Base-by-base conservation (phyloP, 176 grass and related monocot species). In the Chloris gayana region DNA sequence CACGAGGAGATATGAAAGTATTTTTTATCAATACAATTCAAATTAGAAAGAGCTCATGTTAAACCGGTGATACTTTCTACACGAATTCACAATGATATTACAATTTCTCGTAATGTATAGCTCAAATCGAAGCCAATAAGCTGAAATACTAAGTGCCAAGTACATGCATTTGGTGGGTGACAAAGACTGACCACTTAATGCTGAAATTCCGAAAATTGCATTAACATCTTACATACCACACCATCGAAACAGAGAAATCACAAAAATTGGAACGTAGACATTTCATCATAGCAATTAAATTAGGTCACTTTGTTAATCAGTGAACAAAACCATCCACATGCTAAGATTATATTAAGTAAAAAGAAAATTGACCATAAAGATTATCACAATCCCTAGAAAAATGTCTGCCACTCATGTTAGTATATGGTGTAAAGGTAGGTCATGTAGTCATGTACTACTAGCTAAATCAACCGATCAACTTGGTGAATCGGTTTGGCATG, bases 111-210 rank as follows among this genome's bases (percentile, higher is more conserved):
- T 37, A 78, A 66, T 67, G 47, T 26, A 18, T 4, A 7, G 12
- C 6, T 73, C 4, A 32, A 14, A 53, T 15, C 2, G 22, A 56
- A 34, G 3, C 19, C 5, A 34, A 13, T 9, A 6, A 61, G 3
- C 11, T 42, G 6, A 41, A 69, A 31, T 56, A 59, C 24, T 27
- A 6, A 44, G 15, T 10, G 19, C 17, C 50, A 54, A 54, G 50
- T 54, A 54, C 31, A 46, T 32, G 21, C 61, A 47, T 26, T 15
- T 26, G 54, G 31, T 73, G 50, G 29, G 69, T 26, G 57, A 63
- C 26, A n/a, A 81, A 70, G 39, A 31, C 46, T 22, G 79, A 35
- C 54, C 54, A 37, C 32, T 72, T 19, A 63, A 63, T 62, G 69
- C 30, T 49, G 12, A 82, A 72, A 63, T 50, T 61, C 14, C 3